These are phyloP conservation scores for Xylaria castorea DNA, from an alignment of 495 filamentous ascomycete species.

Conservation along the genomic window DNA sequence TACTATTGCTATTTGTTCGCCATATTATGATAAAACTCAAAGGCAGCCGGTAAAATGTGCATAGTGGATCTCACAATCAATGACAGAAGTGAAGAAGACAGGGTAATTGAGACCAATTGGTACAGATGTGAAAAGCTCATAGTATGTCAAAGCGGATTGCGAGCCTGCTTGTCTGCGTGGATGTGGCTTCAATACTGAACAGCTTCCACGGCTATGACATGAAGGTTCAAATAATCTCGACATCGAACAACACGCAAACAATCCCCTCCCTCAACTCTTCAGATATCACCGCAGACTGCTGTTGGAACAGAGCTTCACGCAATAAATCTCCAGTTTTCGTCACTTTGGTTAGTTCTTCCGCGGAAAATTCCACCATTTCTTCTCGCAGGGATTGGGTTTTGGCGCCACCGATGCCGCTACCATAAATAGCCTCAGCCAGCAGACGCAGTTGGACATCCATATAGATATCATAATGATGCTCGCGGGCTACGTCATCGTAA, in stretches of 20 bases:
- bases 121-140: neutral
- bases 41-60: neutral
- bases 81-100: neutral
- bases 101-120: neutral
- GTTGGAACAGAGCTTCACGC: neutral
- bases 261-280: too few relatives aligned
- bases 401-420: neutral
- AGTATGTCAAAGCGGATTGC: neutral
- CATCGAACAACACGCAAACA: neutral
- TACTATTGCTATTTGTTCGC: neutral
- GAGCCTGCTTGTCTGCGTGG: neutral
- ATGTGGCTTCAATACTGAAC: neutral
- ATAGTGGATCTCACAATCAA: neutral
- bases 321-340: neutral
- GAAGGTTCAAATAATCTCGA: neutral
- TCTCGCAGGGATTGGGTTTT: neutral
- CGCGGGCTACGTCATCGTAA: slow-evolving; percentile 36
- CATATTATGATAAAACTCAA: neutral
- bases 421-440: slow-evolving; percentile 33
- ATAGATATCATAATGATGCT: slow-evolving; percentile 42
- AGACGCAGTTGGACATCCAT: slow-evolving; percentile 54
- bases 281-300: too few relatives aligned
- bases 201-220: neutral
- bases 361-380: neutral
- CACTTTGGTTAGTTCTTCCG: neutral